Evolutionary conservation across 2,329 filamentous ascomycete genomes (phyloP).

Genomic region (Aureobasidium sp.): DNA sequence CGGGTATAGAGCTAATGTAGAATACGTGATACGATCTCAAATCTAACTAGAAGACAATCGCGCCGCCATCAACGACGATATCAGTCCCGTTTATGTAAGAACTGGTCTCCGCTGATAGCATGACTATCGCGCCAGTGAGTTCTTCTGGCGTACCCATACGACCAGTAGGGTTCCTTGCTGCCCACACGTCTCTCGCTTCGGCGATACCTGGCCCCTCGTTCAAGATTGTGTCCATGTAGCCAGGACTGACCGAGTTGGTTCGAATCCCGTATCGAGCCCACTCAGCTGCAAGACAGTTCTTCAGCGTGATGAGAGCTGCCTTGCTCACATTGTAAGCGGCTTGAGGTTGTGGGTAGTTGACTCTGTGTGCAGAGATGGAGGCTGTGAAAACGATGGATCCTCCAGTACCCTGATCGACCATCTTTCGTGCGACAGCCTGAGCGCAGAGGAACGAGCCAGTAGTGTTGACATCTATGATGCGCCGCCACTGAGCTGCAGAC

Average conservation of each 20-base stretch:
- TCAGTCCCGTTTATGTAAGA: constrained; percentile 30
- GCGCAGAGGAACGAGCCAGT: constrained; percentile 65
- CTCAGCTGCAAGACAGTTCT: constrained; percentile 59
- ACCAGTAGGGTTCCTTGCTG: neutral
- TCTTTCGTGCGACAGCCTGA: constrained; percentile 51
- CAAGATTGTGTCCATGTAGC: constrained; percentile 69
- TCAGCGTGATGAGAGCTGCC: constrained; percentile 55
- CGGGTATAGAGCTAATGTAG: too few relatives aligned
- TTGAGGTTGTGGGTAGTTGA: constrained; percentile 67
- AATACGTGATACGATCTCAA: too few relatives aligned
- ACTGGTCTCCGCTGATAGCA: constrained; percentile 26
- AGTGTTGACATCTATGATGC: constrained; percentile 61
- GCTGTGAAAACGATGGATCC: constrained; percentile 60
- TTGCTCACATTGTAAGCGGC: constrained; percentile 53
- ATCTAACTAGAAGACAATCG: constrained; percentile 3
- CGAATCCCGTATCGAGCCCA: constrained; percentile 64
- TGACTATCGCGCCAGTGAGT: constrained; percentile 28
- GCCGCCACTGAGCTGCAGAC: constrained; percentile 50
- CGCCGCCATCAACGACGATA: constrained; percentile 27
- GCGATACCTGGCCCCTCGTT: constrained; percentile 36
- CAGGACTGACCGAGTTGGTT: constrained; percentile 61
- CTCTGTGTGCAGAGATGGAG: constrained; percentile 58
- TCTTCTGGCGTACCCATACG: constrained; percentile 30
- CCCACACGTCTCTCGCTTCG: neutral
- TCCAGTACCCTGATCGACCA: constrained; percentile 42